phyloP scores from a whole-genome alignment of 2,329 filamentous ascomycete genomes.

The Apiospora phragmitis region DNA sequence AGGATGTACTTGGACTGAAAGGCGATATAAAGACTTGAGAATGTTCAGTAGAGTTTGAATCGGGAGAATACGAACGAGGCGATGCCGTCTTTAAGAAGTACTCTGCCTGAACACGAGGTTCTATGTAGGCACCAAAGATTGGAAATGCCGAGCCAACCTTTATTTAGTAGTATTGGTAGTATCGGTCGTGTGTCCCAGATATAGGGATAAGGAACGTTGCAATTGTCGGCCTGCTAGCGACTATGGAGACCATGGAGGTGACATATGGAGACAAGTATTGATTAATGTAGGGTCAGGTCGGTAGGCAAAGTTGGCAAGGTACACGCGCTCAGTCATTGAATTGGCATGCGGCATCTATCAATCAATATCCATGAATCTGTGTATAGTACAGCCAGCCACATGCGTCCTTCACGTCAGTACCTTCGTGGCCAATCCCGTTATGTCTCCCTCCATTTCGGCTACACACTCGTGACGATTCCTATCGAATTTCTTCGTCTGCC shows the following conservation, averaged over 20 bases:
- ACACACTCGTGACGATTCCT: background rate
- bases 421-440: background rate
- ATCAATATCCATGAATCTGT: background rate
- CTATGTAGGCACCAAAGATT: constrained; percentile 4
- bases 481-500: background rate
- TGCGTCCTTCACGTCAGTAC: background rate
- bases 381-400: background rate
- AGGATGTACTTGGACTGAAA: background rate
- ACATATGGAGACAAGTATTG: background rate
- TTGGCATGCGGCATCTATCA: background rate
- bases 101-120: background rate
- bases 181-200: constrained; percentile 3
- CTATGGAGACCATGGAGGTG: background rate
- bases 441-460: background rate
- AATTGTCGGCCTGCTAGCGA: background rate
- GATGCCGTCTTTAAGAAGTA: background rate
- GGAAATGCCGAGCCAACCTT: background rate
- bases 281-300: background rate
- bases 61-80: background rate
- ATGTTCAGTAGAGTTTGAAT: background rate
- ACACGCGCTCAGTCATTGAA: background rate
- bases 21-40: background rate
- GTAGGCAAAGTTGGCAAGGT: background rate
- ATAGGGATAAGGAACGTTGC: constrained; percentile 6
- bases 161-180: background rate